phyloP scores from a whole-genome alignment of 1,284 basidiomycete species.

The Heterobasidion annosum region DNA sequence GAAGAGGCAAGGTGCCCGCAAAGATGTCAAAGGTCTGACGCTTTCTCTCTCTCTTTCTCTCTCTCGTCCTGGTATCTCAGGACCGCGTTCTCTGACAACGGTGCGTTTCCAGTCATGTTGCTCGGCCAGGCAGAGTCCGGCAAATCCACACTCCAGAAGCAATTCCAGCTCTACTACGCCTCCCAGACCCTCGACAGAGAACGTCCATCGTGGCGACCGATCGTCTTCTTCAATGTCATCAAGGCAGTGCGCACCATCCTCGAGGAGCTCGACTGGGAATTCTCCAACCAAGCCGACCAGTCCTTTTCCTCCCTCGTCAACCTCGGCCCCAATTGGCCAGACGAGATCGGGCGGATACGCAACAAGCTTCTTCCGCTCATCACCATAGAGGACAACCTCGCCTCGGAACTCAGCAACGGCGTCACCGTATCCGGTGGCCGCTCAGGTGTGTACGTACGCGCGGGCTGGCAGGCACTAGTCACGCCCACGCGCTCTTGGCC shows the following conservation, averaged over 20 bases:
- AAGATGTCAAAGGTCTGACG: conserved; percentile 56
- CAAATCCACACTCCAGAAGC: conserved; percentile 72
- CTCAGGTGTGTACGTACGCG: conserved; percentile 53
- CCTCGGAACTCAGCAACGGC: conserved; percentile 58
- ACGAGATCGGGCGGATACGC: conserved; percentile 44
- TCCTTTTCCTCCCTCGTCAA: conserved; percentile 12
- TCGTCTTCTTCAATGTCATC: conserved; percentile 75
- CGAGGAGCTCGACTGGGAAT: conserved; percentile 60
- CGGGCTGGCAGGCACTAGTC: conserved; percentile 57
- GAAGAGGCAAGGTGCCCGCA: conserved; percentile 37
- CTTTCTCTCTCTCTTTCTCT: conserved; percentile 1
- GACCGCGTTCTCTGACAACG: not conserved
- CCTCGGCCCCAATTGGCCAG: conserved; percentile 22
- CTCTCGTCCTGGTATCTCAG: not conserved
- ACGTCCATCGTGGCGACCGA: conserved; percentile 65
- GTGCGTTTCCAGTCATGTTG: conserved; percentile 28
- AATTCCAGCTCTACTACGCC: conserved; percentile 74
- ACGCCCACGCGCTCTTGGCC: conserved; percentile 36
- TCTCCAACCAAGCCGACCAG: conserved; percentile 19
- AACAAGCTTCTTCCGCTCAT: conserved; percentile 53
- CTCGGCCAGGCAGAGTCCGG: conserved; percentile 76
- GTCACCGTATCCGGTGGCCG: conserved; percentile 48
- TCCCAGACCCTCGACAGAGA: conserved; percentile 59
- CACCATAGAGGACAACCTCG: conserved; percentile 57
- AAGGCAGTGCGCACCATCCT: conserved; percentile 70